Conservation (phyloP, 192 early-diverging fungal species). For the Glomus cerebriforme region DNA sequence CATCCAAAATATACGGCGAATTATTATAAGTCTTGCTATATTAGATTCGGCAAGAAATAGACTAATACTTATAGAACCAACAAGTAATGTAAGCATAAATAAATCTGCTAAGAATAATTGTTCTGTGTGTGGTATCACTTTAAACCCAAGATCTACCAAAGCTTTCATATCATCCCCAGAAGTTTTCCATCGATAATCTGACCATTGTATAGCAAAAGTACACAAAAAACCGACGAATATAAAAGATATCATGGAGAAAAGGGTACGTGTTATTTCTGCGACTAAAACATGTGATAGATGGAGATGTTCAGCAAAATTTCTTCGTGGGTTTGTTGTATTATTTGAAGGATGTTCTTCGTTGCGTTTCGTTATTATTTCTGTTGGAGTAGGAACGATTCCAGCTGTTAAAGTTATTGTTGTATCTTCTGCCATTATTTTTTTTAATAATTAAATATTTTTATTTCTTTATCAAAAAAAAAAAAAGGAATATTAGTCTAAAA, state of each 20-base stretch:
- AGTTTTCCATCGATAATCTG: slow-evolving; percentile 41
- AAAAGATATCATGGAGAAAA: slow-evolving; percentile 32
- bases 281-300: slow-evolving; percentile 5
- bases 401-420: background rate
- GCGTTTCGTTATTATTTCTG: background rate
- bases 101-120: slow-evolving; percentile 38
- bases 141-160: slow-evolving; percentile 41
- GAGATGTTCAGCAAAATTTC: background rate
- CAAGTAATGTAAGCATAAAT: slow-evolving; percentile 42
- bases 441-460: no score
- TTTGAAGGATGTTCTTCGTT: background rate
- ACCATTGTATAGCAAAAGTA: slow-evolving; percentile 46
- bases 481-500: no score
- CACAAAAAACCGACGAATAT: slow-evolving; percentile 37
- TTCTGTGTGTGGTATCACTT: slow-evolving; percentile 36
- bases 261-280: slow-evolving; percentile 34
- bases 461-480: no score
- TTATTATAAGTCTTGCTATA: slow-evolving; percentile 36
- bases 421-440: background rate
- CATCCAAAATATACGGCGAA: slow-evolving; percentile 43
- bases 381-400: background rate
- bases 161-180: slow-evolving; percentile 33
- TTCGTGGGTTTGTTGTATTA: background rate
- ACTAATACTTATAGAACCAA: slow-evolving; percentile 39
- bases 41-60: slow-evolving; percentile 37